phyloP scores from a whole-genome alignment of 2,329 filamentous ascomycete species.

The Madurella fahalii region DNA sequence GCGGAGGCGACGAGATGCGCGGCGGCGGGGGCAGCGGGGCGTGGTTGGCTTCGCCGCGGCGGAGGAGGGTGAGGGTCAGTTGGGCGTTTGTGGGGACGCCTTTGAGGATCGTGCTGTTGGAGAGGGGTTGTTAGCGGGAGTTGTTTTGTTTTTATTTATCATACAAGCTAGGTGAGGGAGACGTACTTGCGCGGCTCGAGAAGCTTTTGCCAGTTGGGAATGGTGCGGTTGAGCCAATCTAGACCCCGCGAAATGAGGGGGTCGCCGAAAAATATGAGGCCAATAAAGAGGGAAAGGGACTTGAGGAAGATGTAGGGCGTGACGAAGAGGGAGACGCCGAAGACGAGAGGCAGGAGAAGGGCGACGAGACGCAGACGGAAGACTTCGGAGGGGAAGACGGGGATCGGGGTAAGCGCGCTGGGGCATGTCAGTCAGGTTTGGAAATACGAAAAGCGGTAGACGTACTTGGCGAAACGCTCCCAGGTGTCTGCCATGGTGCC shows the following conservation, averaged over 20 bases:
- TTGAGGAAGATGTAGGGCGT: slow-evolving; percentile 62
- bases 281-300: slow-evolving; percentile 60
- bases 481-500: slow-evolving; percentile 48
- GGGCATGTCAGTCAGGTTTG: slow-evolving; percentile 2
- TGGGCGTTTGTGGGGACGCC: slow-evolving; percentile 85
- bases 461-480: slow-evolving; percentile 46
- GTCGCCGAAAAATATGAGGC: slow-evolving; percentile 76
- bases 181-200: slow-evolving; percentile 63
- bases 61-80: slow-evolving; percentile 72
- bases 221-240: slow-evolving; percentile 52
- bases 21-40: slow-evolving; percentile 66
- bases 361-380: slow-evolving; percentile 53
- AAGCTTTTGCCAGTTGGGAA: slow-evolving; percentile 71
- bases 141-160: no score
- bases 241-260: slow-evolving; percentile 63
- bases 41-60: slow-evolving; percentile 76
- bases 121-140: background rate
- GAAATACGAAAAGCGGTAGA: background rate
- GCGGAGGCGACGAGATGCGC: slow-evolving; percentile 33
- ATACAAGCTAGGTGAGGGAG: slow-evolving; percentile 13
- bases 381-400: slow-evolving; percentile 54
- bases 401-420: slow-evolving; percentile 58
- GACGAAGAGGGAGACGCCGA: slow-evolving; percentile 50
- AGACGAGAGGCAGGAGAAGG: slow-evolving; percentile 48
- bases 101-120: slow-evolving; percentile 59